Evolutionary conservation across 352 stramenopile species (phyloP), one percentile per base, ranked within the genome.

Genomic region (Blastocystis sp.): DNA sequence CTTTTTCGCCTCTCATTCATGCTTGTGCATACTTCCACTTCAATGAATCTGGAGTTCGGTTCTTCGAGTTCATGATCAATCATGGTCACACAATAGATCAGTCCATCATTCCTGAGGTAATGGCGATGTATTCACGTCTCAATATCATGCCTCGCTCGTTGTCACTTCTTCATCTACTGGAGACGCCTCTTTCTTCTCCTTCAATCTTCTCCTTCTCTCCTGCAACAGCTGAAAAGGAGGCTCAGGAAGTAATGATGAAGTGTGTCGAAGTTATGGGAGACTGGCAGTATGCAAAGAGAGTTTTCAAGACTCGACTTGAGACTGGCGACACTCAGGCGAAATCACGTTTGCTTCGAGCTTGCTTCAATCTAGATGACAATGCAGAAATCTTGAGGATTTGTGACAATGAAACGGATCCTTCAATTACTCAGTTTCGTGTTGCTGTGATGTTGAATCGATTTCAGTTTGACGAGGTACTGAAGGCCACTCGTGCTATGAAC

Each of bases 181-280:
- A 49, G 39, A 77, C 21, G 29, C 43, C 56, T 9, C 2, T 32
- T 2, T 6, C 11, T 0, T 54, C 65, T n/a, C 65, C 14, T 14
- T 16, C 24, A 24, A 43, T 43, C 9, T 7, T 32, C n/a, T 42
- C 32, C 11, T 77, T 42, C 65, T 46, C 29, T 21, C 37, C n/a
- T 12, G n/a, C 6, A n/a, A 12, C 11, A 29, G 37, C 24, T 24
- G 43, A 5, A 9, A 6, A 19, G 27, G 0, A 35, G 21, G 32
- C 65, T 0, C 65, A 54, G 37, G 29, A 46, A 49, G 43, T 61
- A 12, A 61, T 61, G 43, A 49, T 58, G 16, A n/a, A 42, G 19
- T 77, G 65, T 54, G 32, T 77, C 16, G 24, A 54, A 27, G 24
- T 49, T 21, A 46, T 77, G n/a, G 65, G 65, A n/a, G 37, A 77